These are phyloP conservation scores for Spathaspora boniae DNA, from an alignment of 805 yeast species.

Conservation along the genomic window DNA sequence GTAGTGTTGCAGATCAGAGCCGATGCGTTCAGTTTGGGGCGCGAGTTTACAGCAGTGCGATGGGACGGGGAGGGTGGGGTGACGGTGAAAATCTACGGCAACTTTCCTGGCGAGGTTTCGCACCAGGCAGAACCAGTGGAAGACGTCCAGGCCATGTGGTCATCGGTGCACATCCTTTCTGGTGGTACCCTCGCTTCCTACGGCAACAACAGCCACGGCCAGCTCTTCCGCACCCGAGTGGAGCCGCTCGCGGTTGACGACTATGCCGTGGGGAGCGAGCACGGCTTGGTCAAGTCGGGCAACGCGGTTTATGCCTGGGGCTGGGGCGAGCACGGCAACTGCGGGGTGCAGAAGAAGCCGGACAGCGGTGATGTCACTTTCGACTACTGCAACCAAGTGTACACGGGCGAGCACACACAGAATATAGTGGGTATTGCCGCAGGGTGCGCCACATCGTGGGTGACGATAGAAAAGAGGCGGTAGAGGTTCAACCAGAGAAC, in stretches of 20 bases:
- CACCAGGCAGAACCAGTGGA: slow-evolving; percentile 2
- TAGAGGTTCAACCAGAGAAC: slow-evolving; percentile 1
- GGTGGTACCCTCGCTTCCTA: slow-evolving; percentile 31
- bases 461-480: slow-evolving; percentile 24
- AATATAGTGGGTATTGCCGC: slow-evolving; percentile 39
- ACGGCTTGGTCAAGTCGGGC: slow-evolving; percentile 52
- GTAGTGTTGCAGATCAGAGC: slow-evolving; percentile 9
- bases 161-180: slow-evolving; percentile 56
- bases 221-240: slow-evolving; percentile 28
- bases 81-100: slow-evolving; percentile 18
- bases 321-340: slow-evolving; percentile 99
- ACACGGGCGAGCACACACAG: slow-evolving; percentile 12
- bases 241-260: slow-evolving; percentile 11
- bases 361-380: slow-evolving; percentile 29
- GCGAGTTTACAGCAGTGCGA: slow-evolving; percentile 52
- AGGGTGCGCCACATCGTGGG: slow-evolving; percentile 73
- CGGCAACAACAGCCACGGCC: slow-evolving; percentile 82
- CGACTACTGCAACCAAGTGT: slow-evolving; percentile 32
- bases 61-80: slow-evolving; percentile 12
- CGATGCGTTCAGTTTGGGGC: slow-evolving; percentile 41
- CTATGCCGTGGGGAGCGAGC: slow-evolving; percentile 78
- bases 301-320: slow-evolving; percentile 75
- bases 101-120: slow-evolving; percentile 5
- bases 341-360: slow-evolving; percentile 46
- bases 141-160: slow-evolving; percentile 61